Percentiles rank a stretch among this genome's conserved stretches.
Conservation (phyloP, 495 filamentous ascomycete genomes). For the Trichoderma erinaceum region DNA sequence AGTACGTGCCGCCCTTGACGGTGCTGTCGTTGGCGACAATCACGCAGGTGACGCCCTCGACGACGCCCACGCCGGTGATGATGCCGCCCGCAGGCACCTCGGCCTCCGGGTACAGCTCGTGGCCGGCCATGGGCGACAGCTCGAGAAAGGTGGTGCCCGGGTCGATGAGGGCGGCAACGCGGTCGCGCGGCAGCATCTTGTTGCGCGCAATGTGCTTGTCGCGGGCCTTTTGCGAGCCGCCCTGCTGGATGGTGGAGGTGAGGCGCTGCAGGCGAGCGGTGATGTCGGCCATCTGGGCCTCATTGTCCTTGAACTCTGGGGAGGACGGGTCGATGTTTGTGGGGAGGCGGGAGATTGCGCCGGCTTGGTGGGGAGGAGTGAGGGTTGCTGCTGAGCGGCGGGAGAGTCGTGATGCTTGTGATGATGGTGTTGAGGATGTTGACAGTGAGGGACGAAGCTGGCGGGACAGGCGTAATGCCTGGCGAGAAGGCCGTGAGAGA, state of each 20-base stretch:
- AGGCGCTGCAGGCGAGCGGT: constrained; percentile 58
- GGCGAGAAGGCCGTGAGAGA: constrained; percentile 30
- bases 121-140: constrained; percentile 77
- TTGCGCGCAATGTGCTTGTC: constrained; percentile 82
- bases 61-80: constrained; percentile 85
- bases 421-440: neutral
- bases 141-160: constrained; percentile 88
- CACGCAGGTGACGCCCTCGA: constrained; percentile 87
- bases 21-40: constrained; percentile 97
- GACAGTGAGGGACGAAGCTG: constrained; percentile 28
- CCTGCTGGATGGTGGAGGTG: constrained; percentile 63
- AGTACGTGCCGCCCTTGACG: constrained; percentile 98
- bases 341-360: constrained; percentile 70
- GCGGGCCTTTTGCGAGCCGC: constrained; percentile 75
- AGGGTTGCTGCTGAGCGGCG: constrained; percentile 51
- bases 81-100: constrained; percentile 70
- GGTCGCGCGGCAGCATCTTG: constrained; percentile 93
- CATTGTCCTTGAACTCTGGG: constrained; percentile 76
- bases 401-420: neutral
- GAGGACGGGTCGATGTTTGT: constrained; percentile 71
- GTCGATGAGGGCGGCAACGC: constrained; percentile 81
- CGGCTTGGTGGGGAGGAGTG: constrained; percentile 60
- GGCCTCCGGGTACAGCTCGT: constrained; percentile 79
- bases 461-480: constrained; percentile 32
- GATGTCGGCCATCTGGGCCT: constrained; percentile 66